These are phyloP conservation scores for Phlebiopsis flavidoalba DNA, from an alignment of 768 basidiomycete species.

Conservation along the genomic window DNA sequence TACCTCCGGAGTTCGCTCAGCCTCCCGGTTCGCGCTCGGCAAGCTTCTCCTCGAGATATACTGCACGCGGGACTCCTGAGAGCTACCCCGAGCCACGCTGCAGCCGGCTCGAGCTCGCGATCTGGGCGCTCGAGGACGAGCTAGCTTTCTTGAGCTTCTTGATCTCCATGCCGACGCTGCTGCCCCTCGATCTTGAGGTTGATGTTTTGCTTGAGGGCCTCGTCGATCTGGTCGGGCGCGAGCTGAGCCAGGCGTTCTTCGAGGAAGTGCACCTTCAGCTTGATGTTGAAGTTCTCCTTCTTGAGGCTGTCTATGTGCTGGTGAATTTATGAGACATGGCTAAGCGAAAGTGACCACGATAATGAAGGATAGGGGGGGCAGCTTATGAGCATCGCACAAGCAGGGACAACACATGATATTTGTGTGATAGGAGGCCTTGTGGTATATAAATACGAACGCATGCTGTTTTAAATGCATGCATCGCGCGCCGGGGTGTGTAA, in stretches of 20 bases:
- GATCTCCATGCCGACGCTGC: slow-evolving; percentile 81
- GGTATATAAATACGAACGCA: not conserved
- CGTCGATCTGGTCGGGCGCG: slow-evolving; percentile 89
- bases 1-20: slow-evolving; percentile 59
- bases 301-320: slow-evolving; percentile 94
- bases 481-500: not conserved
- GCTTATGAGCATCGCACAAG: not conserved
- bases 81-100: slow-evolving; percentile 35
- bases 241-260: slow-evolving; percentile 89
- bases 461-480: not conserved
- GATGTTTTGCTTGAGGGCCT: slow-evolving; percentile 88
- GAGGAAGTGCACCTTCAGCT: slow-evolving; percentile 92
- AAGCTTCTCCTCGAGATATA: slow-evolving; percentile 75
- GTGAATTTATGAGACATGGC: not conserved
- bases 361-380: not conserved
- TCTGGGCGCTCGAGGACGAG: slow-evolving; percentile 79
- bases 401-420: not conserved
- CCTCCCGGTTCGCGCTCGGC: slow-evolving; percentile 70
- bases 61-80: not conserved
- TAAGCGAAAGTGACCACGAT: not conserved
- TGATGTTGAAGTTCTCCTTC: slow-evolving; percentile 96
- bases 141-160: slow-evolving; percentile 92
- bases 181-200: slow-evolving; percentile 91
- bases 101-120: slow-evolving; percentile 67
- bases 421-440: not conserved